Evolutionary conservation across 1,284 basidiomycete genomes (phyloP).

Genomic region (Moniliella sp.): DNA sequence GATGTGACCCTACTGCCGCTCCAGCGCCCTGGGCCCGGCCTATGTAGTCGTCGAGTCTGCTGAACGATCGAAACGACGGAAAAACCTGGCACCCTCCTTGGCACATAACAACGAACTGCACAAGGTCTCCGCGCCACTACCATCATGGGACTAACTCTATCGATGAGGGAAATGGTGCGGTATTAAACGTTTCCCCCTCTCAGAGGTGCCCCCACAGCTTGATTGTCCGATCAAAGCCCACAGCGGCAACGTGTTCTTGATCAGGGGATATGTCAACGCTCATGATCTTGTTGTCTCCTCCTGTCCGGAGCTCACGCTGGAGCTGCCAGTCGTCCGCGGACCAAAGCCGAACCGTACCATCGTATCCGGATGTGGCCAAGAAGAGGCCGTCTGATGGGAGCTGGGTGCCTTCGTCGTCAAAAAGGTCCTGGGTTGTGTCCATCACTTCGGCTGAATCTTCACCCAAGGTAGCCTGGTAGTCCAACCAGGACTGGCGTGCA

Average conservation of each 20-base stretch:
- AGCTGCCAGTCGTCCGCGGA: conserved; percentile 94
- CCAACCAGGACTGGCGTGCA: background rate
- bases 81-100: too few species aligned
- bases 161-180: too few species aligned
- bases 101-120: too few species aligned
- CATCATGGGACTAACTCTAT: conserved; percentile 41
- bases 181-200: too few species aligned
- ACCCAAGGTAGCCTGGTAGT: background rate
- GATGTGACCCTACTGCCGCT: too few species aligned
- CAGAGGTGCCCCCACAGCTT: too few species aligned
- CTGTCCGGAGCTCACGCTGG: conserved; percentile 54
- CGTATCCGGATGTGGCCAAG: conserved; percentile 79
- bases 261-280: conserved; percentile 57
- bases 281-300: conserved; percentile 93
- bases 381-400: conserved; percentile 50
- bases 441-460: conserved; percentile 3
- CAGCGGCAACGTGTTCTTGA: too few species aligned
- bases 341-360: conserved; percentile 86
- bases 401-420: conserved; percentile 32
- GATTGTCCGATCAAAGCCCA: too few species aligned
- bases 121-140: conserved; percentile 37
- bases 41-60: too few species aligned
- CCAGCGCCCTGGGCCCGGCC: too few species aligned
- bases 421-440: conserved; percentile 4
- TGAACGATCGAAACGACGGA: too few species aligned